phyloP scores from a whole-genome alignment of 768 basidiomycete genomes.

The Clitopilus hobsonii region DNA sequence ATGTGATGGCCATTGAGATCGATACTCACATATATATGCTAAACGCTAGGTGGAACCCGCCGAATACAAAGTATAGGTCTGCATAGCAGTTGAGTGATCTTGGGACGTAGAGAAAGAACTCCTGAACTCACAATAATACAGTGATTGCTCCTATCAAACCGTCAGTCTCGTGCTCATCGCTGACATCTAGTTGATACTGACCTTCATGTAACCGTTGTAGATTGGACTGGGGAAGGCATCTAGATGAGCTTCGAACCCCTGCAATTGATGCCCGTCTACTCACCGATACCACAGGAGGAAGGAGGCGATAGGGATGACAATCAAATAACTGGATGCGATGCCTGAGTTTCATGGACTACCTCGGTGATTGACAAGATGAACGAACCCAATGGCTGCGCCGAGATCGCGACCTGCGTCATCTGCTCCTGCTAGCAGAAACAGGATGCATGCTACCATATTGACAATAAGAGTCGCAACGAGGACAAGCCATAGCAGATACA shows the following conservation, averaged over 20 bases:
- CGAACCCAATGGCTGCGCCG: constrained; percentile 79
- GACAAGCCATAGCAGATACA: constrained; percentile 94
- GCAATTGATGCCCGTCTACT: constrained; percentile 20
- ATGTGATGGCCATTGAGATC: constrained; percentile 12
- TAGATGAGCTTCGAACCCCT: constrained; percentile 7
- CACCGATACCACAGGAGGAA: constrained; percentile 96
- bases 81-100: constrained; percentile 22
- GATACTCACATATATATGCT: constrained; percentile 80
- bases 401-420: constrained; percentile 74
- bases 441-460: constrained; percentile 89
- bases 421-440: constrained; percentile 75
- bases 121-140: constrained; percentile 79
- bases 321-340: constrained; percentile 54
- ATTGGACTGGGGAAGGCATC: constrained; percentile 58
- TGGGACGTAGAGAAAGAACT: constrained; percentile 19
- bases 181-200: constrained; percentile 25
- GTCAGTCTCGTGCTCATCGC: constrained; percentile 14
- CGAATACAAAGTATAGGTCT: constrained; percentile 98
- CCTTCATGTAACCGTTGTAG: constrained; percentile 98
- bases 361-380: constrained; percentile 13
- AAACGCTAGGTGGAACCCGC: constrained; percentile 91
- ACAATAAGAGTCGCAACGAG: constrained; percentile 76
- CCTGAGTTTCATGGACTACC: neutral
- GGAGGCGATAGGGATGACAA: constrained; percentile 71
- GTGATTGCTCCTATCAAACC: constrained; percentile 70